A percentile compares a stretch with the other conserved stretches of the same genome.
Evolutionary conservation across 2,329 filamentous ascomycete genomes (phyloP).

Genomic region (Paecilomyces niveus): DNA sequence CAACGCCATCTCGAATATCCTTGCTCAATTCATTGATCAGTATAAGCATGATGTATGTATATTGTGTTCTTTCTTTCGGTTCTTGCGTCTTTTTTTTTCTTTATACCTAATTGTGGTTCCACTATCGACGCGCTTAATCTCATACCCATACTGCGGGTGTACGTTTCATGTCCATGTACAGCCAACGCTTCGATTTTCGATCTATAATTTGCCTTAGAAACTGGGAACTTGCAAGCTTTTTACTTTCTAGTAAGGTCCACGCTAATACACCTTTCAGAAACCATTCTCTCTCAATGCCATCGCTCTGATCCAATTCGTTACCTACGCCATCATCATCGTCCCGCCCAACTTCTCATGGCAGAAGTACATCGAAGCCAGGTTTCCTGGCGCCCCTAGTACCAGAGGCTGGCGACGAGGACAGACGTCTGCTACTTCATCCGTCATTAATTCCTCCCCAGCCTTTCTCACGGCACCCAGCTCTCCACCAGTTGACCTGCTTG

Average conservation of each 20-base stretch:
- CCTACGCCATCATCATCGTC: slow-evolving; percentile 65
- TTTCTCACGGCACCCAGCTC: slow-evolving; percentile 8
- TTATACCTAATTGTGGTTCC: not conserved
- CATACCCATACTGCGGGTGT: not conserved
- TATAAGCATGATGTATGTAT: slow-evolving; percentile 24
- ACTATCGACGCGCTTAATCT: no score
- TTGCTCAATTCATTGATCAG: slow-evolving; percentile 33
- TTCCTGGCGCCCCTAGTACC: slow-evolving; percentile 55
- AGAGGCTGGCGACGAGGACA: slow-evolving; percentile 3
- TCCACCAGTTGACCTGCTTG: slow-evolving; percentile 22
- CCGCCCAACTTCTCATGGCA: slow-evolving; percentile 88
- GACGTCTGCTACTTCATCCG: slow-evolving; percentile 21
- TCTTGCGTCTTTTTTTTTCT: not conserved
- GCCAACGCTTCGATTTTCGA: not conserved
- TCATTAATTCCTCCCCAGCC: not conserved
- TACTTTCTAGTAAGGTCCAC: not conserved
- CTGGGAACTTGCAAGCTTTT: not conserved
- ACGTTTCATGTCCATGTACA: not conserved
- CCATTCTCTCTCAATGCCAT: slow-evolving; percentile 57
- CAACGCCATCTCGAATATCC: slow-evolving; percentile 31
- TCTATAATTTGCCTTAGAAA: not conserved
- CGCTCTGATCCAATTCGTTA: slow-evolving; percentile 67
- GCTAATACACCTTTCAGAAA: slow-evolving; percentile 34
- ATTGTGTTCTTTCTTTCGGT: not conserved
- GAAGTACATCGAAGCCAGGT: slow-evolving; percentile 64